A percentile compares a stretch with the other conserved stretches of the same genome.
Conservation (phyloP, 495 filamentous ascomycete species). For the Aspergillus carlsbadensis region DNA sequence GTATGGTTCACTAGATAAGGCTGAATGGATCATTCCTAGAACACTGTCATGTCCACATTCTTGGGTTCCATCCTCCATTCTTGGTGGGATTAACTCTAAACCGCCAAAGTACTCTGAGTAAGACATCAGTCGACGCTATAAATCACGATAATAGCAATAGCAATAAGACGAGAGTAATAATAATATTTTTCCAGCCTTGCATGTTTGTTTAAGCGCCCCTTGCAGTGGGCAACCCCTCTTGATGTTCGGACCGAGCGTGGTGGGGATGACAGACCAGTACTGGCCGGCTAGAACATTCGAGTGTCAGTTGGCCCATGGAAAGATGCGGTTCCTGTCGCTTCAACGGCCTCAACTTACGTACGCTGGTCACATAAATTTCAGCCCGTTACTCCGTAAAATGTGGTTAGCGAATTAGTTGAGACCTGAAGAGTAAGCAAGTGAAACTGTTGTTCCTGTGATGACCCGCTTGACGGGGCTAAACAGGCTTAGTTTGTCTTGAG, state of each 20-base stretch:
- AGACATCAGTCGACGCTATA: background rate
- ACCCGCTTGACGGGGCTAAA: background rate
- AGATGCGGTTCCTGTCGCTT: no score
- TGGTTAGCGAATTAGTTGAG: background rate
- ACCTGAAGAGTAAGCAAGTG: background rate
- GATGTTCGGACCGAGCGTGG: background rate
- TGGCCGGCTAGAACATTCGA: no score
- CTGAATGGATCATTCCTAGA: background rate
- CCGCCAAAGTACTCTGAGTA: background rate
- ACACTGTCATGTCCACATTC: background rate
- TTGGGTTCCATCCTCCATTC: background rate
- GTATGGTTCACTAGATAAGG: background rate
- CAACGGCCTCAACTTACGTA: no score
- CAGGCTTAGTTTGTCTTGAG: constrained; percentile 5
- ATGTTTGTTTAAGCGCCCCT: constrained; percentile 8
- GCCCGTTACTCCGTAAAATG: background rate
- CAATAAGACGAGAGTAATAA: background rate
- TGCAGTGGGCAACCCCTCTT: background rate
- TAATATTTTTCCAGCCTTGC: constrained; percentile 1
- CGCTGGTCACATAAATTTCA: no score
- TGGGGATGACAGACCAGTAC: background rate
- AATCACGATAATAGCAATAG: background rate
- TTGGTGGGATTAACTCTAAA: no score
- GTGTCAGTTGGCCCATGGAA: no score
- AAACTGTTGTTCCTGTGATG: constrained; percentile 2